Conservation (phyloP, 2,329 filamentous ascomycete species). For the Alternaria postmessia region DNA sequence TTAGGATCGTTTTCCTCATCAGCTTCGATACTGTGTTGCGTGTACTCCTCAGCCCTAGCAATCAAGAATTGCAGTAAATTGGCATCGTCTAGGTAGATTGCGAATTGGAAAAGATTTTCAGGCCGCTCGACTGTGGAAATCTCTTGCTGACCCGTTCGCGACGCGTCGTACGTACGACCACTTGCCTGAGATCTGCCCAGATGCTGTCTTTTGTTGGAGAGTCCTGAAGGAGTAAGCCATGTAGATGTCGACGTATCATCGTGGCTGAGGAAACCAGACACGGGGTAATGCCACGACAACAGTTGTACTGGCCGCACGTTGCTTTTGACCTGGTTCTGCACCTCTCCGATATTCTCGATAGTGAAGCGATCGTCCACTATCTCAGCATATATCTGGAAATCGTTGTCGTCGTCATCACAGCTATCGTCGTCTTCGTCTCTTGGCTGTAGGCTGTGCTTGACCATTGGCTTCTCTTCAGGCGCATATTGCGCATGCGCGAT, state of each 20-base stretch:
- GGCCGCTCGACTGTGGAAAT: conserved; percentile 11
- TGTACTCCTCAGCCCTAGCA: conserved; percentile 24
- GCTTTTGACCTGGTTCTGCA: conserved; percentile 74
- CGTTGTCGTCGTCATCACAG: conserved; percentile 34
- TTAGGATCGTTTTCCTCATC: background rate
- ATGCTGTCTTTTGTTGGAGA: background rate
- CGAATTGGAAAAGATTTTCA: conserved; percentile 40
- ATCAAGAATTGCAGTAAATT: conserved; percentile 29
- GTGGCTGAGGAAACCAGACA: conserved; percentile 16
- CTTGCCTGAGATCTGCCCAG: conserved; percentile 12
- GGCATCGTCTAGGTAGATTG: conserved; percentile 36
- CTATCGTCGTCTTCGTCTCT: conserved; percentile 41
- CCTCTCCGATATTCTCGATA: conserved; percentile 76
- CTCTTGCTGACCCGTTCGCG: conserved; percentile 1
- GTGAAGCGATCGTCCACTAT: conserved; percentile 74
- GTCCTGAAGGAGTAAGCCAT: background rate
- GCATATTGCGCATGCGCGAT: conserved; percentile 75
- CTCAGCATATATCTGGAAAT: conserved; percentile 55
- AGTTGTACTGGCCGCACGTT: conserved; percentile 63
- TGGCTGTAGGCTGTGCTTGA: conserved; percentile 60
- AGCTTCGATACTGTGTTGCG: conserved; percentile 15
- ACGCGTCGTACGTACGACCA: conserved; percentile 3
- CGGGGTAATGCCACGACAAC: conserved; percentile 50
- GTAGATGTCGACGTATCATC: background rate
- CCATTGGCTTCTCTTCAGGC: conserved; percentile 56